Conservation (phyloP, 768 basidiomycete genomes). For the Crucibulum laeve region DNA sequence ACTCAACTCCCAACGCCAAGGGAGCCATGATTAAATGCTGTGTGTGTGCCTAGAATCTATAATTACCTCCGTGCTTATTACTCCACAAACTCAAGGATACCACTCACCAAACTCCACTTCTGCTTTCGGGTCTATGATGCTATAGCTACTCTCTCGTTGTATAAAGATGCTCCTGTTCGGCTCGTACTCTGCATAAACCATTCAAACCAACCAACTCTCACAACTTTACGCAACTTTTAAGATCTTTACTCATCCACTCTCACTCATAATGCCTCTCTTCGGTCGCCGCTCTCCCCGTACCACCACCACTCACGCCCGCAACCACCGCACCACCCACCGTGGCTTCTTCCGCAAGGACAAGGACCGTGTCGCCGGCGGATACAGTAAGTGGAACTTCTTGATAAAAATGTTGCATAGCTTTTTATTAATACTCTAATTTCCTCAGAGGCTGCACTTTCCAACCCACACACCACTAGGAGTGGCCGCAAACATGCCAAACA, state of each 20-base stretch:
- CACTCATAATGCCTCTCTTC: slow-evolving; percentile 19
- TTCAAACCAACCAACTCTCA: neutral
- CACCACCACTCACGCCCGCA: slow-evolving; percentile 1
- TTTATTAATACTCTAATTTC: neutral
- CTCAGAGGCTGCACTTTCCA: slow-evolving; percentile 43
- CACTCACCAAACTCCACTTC: too few relatives aligned
- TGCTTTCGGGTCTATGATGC: too few relatives aligned
- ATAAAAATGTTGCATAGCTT: neutral
- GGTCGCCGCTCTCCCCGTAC: slow-evolving; percentile 9
- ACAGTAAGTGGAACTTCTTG: slow-evolving; percentile 29
- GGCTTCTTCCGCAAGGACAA: slow-evolving; percentile 32
- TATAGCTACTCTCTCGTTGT: neutral
- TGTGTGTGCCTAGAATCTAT: too few relatives aligned
- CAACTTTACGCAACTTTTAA: slow-evolving; percentile 3
- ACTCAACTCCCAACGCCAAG: too few relatives aligned
- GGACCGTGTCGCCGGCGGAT: slow-evolving; percentile 43
- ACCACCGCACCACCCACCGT: neutral
- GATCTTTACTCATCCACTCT: slow-evolving; percentile 20
- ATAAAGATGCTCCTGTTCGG: too few relatives aligned
- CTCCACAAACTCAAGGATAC: too few relatives aligned
- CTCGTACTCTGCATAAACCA: neutral
- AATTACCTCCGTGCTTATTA: too few relatives aligned
- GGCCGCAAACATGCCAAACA: slow-evolving; percentile 42
- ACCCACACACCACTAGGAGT: slow-evolving; percentile 42
- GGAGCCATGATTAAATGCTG: too few relatives aligned